A percentile compares a stretch with the other conserved stretches of the same genome.
Evolutionary conservation across 148 eudicot genomes (phyloP).

Genomic region (Camellia sinensis): DNA sequence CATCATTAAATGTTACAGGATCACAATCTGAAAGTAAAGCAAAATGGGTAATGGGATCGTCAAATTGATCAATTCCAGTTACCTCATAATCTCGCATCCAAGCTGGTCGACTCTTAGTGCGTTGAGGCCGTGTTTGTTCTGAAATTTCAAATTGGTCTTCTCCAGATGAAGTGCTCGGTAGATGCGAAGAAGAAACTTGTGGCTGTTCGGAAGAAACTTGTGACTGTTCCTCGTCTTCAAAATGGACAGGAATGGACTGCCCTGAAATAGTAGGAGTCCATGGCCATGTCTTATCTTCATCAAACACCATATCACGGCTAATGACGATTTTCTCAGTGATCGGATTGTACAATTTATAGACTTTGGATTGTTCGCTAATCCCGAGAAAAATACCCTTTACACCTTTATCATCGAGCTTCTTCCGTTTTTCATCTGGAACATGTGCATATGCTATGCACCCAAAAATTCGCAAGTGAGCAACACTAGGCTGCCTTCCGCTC

Average conservation of each 20-base stretch:
- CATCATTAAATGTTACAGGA: background rate
- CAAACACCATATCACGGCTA: background rate
- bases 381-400: too few relatives aligned
- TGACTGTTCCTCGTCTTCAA: background rate
- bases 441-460: conserved; percentile 15
- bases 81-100: background rate
- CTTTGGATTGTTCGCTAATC: too few relatives aligned
- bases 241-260: background rate
- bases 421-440: background rate
- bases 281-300: background rate
- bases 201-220: background rate
- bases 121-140: background rate
- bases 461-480: conserved; percentile 11
- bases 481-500: conserved; percentile 4
- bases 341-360: too few relatives aligned
- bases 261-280: background rate
- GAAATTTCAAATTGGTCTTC: background rate
- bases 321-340: background rate
- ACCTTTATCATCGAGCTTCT: background rate
- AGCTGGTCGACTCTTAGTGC: background rate
- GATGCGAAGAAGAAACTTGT: background rate
- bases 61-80: background rate
- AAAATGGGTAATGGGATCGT: background rate
- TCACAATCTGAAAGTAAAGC: background rate
- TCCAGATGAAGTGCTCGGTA: too few relatives aligned